Conservation (phyloP, 768 basidiomycete species). For the Serendipita sp. region DNA sequence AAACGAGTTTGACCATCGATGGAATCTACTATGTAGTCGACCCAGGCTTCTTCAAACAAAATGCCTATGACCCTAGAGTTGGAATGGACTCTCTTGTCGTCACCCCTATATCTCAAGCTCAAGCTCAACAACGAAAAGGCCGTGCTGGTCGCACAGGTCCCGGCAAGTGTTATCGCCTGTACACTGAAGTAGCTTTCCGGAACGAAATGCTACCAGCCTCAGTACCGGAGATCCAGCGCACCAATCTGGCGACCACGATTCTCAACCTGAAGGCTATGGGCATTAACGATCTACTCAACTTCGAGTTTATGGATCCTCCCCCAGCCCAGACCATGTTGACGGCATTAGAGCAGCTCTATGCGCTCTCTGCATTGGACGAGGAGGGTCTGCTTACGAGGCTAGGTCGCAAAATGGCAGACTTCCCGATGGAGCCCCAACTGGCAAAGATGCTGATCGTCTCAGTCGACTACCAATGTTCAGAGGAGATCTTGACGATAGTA, state of each 20-base stretch:
- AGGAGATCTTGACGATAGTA: conserved; percentile 92
- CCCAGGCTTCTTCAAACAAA: conserved; percentile 97
- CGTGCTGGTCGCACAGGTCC: conserved; percentile 97
- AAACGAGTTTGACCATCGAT: conserved; percentile 94
- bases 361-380: conserved; percentile 88
- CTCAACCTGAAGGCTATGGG: conserved; percentile 98
- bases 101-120: conserved; percentile 96
- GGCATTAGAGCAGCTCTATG: conserved; percentile 85
- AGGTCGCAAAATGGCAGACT: conserved; percentile 98
- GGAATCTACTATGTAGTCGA: conserved; percentile 99
- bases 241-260: conserved; percentile 84
- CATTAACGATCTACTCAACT: conserved; percentile 90
- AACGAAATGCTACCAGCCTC: conserved; percentile 98
- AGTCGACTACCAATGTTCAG: conserved; percentile 92
- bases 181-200: conserved; percentile 94
- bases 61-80: conserved; percentile 89
- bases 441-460: conserved; percentile 98
- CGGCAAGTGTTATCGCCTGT: conserved; percentile 94
- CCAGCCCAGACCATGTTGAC: conserved; percentile 95
- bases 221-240: conserved; percentile 94
- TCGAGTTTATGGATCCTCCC: conserved; percentile 99
- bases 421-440: conserved; percentile 91
- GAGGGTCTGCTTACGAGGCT: conserved; percentile 89
- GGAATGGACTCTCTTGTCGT: conserved; percentile 99
- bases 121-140: conserved; percentile 87